These are phyloP conservation scores for Babesia caballi DNA, from an alignment of 169 alveolate species.

Conservation along the genomic window DNA sequence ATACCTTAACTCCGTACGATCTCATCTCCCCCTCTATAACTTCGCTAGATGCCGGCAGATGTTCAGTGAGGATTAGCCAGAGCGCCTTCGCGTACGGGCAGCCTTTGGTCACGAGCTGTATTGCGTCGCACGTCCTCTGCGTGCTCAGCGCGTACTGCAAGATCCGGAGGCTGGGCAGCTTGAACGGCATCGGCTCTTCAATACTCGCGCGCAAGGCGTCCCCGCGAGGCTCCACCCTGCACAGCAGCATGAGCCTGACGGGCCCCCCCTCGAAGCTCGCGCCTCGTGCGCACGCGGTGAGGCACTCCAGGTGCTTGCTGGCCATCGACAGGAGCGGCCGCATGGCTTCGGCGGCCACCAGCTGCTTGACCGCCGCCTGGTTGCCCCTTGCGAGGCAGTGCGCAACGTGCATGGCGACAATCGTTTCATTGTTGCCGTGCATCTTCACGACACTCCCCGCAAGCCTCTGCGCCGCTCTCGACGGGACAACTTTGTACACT, in stretches of 20 bases:
- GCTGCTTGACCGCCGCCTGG: not conserved
- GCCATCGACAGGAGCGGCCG: not conserved
- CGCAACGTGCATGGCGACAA: not conserved
- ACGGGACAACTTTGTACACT: not conserved
- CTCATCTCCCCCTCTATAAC: slow-evolving; percentile 19
- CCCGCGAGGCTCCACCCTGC: not conserved
- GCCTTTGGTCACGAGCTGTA: not conserved
- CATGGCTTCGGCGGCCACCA: not conserved
- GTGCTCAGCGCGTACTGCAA: not conserved
- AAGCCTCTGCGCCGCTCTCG: not conserved
- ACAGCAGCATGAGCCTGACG: slow-evolving; percentile 22
- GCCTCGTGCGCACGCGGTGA: not conserved
- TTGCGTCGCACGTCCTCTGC: not conserved
- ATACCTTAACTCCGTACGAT: slow-evolving; percentile 9
- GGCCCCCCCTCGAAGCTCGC: not conserved
- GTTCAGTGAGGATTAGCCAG: slow-evolving; percentile 28
- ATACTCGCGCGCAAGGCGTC: not conserved
- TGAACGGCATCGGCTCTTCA: slow-evolving; percentile 32
- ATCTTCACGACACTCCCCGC: not conserved
- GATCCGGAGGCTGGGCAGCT: slow-evolving; percentile 3
- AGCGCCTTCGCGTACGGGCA: slow-evolving; percentile 15
- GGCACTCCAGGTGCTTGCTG: not conserved
- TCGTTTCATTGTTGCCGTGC: slow-evolving; percentile 12
- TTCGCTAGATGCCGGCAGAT: slow-evolving; percentile 43
- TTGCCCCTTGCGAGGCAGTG: not conserved